Percentiles rank a stretch among this genome's conserved stretches.
These are phyloP conservation scores for Acer saccharum DNA, from an alignment of 345 rosid genomes.

Conservation along the genomic window DNA sequence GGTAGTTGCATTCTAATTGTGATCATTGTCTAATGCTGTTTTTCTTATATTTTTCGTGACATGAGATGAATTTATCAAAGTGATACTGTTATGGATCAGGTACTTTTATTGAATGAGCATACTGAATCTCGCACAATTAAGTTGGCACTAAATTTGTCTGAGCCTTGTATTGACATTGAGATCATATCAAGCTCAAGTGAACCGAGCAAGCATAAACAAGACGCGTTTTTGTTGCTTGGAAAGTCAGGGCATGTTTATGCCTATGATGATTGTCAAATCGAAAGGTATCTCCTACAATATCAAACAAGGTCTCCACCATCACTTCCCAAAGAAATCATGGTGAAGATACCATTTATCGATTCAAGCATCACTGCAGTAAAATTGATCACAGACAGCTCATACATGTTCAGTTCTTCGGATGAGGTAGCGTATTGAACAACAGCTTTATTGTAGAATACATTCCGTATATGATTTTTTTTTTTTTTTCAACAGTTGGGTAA, in stretches of 20 bases:
- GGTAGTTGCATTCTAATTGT: conserved; percentile 30
- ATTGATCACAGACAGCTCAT: conserved; percentile 51
- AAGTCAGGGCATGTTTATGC: conserved; percentile 77
- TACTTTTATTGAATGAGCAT: conserved; percentile 71
- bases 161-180: conserved; percentile 78
- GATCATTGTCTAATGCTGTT: neutral
- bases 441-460: neutral
- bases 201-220: conserved; percentile 62
- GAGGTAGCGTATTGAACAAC: conserved; percentile 52
- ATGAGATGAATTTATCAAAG: neutral
- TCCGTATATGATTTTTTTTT: neutral
- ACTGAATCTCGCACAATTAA: conserved; percentile 76
- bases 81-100: conserved; percentile 39
- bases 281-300: conserved; percentile 77
- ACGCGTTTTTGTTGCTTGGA: conserved; percentile 62
- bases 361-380: conserved; percentile 65
- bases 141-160: conserved; percentile 72
- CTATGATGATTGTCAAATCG: conserved; percentile 75
- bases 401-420: conserved; percentile 44
- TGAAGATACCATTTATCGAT: conserved; percentile 68
- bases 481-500: neutral
- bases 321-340: conserved; percentile 65
- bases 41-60: neutral
- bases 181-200: conserved; percentile 55
- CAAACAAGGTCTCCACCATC: conserved; percentile 79